Evolutionary conservation across 768 basidiomycete species (phyloP), one percentile per base, ranked within the genome.

Genomic region (Lactarius indigo): DNA sequence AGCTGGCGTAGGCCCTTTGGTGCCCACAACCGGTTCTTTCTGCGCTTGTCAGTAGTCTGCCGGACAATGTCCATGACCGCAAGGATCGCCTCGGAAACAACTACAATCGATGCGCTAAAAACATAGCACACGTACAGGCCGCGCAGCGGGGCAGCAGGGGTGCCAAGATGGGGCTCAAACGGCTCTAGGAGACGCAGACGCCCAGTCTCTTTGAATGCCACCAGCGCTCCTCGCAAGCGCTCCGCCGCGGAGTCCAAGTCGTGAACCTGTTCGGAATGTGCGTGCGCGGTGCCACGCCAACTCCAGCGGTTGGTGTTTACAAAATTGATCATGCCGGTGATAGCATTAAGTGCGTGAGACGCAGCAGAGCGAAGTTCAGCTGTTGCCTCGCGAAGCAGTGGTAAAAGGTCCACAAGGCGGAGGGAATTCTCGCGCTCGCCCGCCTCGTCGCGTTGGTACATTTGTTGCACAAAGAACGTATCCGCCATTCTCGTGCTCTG

Each of bases 121-220:
- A 84, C 82, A 72, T 83, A 82, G 57, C 83, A 77, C 35, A 82
- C 65, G 72, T 83, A 83, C 13, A 87, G 78, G n/a, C 79, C 75
- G 23, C 78, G 75, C 44, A 78, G 73, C 10, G 80, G 79, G 13
- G 69, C 20, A 78, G 2, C 30, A 7, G 33, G 28, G 18, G 61
- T 52, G n/a, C 41, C 75, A 59, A 85, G 76, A 41, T 80, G 70
- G 1, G 73, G 65, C 52, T 73, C 68, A 72, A 81, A 86, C 0
- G 84, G 84, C 57, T 77, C 76, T 12, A 83, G 69, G 15, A 86
- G 62, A 52, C 72, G 68, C 42, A 77, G 70, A 10, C 83, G 78
- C 20, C 76, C 73, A 18, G 59, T 68, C 23, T 64, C 59, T 31
- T 73, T 76, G 72, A 80, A 82, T 18, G 70, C 76, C 13, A 69